Evolutionary conservation across 1,284 basidiomycete genomes (phyloP).

Genomic region (Pyrrhoderma noxium): DNA sequence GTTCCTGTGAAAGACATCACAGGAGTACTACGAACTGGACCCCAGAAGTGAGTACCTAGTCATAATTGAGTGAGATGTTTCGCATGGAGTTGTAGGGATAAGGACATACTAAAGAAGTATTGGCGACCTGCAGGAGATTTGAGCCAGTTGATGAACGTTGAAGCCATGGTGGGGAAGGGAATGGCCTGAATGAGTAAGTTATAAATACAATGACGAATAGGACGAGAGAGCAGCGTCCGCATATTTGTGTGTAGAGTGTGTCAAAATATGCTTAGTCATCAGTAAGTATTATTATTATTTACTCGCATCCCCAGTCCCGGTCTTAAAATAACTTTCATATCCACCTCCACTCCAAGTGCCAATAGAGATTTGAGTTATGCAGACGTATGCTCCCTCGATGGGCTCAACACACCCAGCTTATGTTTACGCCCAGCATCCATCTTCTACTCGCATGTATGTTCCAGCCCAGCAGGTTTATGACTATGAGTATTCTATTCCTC

Average conservation of each 20-base stretch:
- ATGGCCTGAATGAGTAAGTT: conserved; percentile 1
- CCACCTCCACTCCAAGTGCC: no score
- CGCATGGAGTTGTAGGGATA: not conserved
- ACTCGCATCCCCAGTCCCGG: no score
- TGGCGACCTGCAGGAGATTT: conserved; percentile 83
- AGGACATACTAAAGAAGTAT: conserved; percentile 85
- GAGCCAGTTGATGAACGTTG: conserved; percentile 78
- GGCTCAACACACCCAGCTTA: not conserved
- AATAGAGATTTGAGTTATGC: no score
- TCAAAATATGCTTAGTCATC: not conserved
- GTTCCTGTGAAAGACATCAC: conserved; percentile 7
- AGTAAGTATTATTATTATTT: not conserved
- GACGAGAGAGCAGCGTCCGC: not conserved
- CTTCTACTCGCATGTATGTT: conserved; percentile 14
- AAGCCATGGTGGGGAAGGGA: conserved; percentile 47
- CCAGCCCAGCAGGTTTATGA: not conserved
- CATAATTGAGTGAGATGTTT: conserved; percentile 18
- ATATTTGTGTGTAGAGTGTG: not conserved
- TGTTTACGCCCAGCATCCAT: not conserved
- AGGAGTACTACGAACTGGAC: conserved; percentile 58
- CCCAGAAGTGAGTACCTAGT: conserved; percentile 93
- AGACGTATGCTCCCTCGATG: no score
- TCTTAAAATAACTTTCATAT: no score
- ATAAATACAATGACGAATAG: not conserved
- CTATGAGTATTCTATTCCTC: conserved; percentile 10